A percentile compares a stretch with the other conserved stretches of the same genome.
Evolutionary conservation across 2,329 filamentous ascomycete species (phyloP).

Genomic region (Periconia sp.): DNA sequence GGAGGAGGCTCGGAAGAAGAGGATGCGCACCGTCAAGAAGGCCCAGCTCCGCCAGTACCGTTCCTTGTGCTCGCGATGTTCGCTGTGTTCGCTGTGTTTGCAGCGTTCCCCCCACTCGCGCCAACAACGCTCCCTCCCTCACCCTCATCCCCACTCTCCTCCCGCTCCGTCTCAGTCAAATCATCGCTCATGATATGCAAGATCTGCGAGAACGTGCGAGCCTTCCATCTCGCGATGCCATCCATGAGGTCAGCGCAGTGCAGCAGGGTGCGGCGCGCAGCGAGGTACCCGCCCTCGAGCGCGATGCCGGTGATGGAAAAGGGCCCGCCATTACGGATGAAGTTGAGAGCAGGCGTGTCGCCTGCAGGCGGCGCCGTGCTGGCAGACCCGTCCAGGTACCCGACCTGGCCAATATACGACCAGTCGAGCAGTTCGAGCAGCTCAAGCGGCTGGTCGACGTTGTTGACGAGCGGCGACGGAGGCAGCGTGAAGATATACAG

Average conservation of each 20-base stretch:
- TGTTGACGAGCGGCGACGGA: constrained; percentile 26
- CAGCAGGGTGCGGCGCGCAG: constrained; percentile 53
- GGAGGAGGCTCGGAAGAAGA: constrained; percentile 14
- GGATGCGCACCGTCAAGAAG: constrained; percentile 30
- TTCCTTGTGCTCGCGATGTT: too few relatives aligned
- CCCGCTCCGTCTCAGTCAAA: constrained; percentile 39
- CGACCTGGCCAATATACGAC: constrained; percentile 49
- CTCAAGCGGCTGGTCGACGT: constrained; percentile 43
- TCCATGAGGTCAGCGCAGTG: constrained; percentile 57
- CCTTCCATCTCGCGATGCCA: constrained; percentile 55
- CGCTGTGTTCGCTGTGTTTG: too few relatives aligned
- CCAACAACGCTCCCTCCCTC: neutral
- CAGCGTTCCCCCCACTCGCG: too few relatives aligned
- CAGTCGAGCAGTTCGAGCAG: constrained; percentile 55
- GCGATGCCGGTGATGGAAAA: constrained; percentile 53
- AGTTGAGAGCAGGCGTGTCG: constrained; percentile 42
- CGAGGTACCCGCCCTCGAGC: constrained; percentile 53
- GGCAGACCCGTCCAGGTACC: constrained; percentile 42
- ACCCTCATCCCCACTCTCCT: constrained; percentile 19
- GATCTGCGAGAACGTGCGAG: constrained; percentile 54
- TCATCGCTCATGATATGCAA: constrained; percentile 59
- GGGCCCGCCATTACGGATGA: constrained; percentile 53
- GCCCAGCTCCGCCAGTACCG: neutral
- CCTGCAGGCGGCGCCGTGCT: constrained; percentile 15
- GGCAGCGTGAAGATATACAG: constrained; percentile 55